These are phyloP conservation scores for Penicillium argentinense DNA, from an alignment of 495 filamentous ascomycete genomes.

Conservation along the genomic window DNA sequence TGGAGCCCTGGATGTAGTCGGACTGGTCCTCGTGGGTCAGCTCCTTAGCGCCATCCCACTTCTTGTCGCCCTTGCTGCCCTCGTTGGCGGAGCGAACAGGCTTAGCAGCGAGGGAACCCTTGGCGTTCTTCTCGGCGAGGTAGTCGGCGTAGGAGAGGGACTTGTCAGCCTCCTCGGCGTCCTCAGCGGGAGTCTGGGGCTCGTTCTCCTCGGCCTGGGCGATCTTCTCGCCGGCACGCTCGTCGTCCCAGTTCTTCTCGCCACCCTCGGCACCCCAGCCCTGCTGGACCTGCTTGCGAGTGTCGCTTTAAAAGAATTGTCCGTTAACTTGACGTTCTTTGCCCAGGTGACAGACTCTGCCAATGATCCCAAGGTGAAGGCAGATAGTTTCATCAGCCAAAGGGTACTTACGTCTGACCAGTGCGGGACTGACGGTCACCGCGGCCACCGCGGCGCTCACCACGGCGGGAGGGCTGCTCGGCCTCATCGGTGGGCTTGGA, in stretches of 20 bases:
- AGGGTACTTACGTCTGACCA: constrained; percentile 61
- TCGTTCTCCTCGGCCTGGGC: constrained; percentile 78
- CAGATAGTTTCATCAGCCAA: background rate
- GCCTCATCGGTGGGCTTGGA: constrained; percentile 76
- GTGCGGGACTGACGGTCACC: constrained; percentile 83
- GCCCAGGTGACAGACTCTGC: background rate
- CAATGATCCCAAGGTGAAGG: background rate
- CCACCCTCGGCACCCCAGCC: constrained; percentile 87
- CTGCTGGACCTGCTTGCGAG: constrained; percentile 88
- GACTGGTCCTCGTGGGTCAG: constrained; percentile 69
- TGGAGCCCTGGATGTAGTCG: constrained; percentile 70
- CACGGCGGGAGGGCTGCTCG: constrained; percentile 49
- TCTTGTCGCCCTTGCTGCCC: constrained; percentile 79
- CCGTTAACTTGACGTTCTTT: constrained; percentile 5
- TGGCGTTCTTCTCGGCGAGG: constrained; percentile 81
- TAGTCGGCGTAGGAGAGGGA: constrained; percentile 84
- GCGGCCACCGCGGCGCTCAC: constrained; percentile 56
- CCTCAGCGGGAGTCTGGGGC: constrained; percentile 45
- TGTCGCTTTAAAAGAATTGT: constrained; percentile 56
- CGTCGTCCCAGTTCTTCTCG: constrained; percentile 78
- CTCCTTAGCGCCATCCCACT: constrained; percentile 85
- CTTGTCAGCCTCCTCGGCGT: constrained; percentile 78
- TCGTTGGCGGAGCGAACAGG: constrained; percentile 87
- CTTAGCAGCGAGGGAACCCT: constrained; percentile 68
- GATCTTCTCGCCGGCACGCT: constrained; percentile 82